Conservation (phyloP, 106 monocot species). For the Posidonia australis region DNA sequence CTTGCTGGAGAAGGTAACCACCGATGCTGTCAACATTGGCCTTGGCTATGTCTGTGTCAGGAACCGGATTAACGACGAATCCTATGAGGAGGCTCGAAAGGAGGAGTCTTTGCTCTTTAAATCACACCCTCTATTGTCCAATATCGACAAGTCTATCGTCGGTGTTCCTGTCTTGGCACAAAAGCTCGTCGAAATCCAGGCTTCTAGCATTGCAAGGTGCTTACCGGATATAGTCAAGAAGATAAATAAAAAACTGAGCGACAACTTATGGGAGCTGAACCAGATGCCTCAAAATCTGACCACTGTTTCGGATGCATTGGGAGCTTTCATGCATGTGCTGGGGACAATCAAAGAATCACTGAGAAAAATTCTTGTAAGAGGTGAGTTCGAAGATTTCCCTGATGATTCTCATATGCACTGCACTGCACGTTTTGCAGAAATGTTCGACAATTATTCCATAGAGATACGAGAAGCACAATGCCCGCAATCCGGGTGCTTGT, state of each 20-base stretch:
- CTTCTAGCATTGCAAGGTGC: conserved; percentile 3
- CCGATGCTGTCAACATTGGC: conserved; percentile 30
- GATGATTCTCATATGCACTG: conserved; percentile 11
- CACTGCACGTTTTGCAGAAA: conserved; percentile 20
- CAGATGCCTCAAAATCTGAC: conserved; percentile 34
- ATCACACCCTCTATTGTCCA: conserved; percentile 27
- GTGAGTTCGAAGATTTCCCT: conserved; percentile 40
- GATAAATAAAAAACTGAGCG: conserved; percentile 32
- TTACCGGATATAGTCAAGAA: conserved; percentile 40
- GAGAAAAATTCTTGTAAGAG: conserved; percentile 33
- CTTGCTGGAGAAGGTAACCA: conserved; percentile 9
- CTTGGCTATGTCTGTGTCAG: conserved; percentile 51
- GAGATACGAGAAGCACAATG: neutral
- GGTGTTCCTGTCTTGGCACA: conserved; percentile 4
- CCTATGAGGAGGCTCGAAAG: conserved; percentile 37
- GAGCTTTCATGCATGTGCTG: conserved; percentile 30
- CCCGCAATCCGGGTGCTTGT: neutral
- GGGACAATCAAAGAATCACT: conserved; percentile 19
- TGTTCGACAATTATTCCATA: neutral
- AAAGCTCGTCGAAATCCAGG: conserved; percentile 1
- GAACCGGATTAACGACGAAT: conserved; percentile 44
- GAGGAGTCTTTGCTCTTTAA: conserved; percentile 27
- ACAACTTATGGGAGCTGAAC: conserved; percentile 23
- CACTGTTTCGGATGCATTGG: conserved; percentile 23
- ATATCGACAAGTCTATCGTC: conserved; percentile 19